phyloP scores from a whole-genome alignment of 495 filamentous ascomycete genomes.

The Massariosphaeria phaeospora region DNA sequence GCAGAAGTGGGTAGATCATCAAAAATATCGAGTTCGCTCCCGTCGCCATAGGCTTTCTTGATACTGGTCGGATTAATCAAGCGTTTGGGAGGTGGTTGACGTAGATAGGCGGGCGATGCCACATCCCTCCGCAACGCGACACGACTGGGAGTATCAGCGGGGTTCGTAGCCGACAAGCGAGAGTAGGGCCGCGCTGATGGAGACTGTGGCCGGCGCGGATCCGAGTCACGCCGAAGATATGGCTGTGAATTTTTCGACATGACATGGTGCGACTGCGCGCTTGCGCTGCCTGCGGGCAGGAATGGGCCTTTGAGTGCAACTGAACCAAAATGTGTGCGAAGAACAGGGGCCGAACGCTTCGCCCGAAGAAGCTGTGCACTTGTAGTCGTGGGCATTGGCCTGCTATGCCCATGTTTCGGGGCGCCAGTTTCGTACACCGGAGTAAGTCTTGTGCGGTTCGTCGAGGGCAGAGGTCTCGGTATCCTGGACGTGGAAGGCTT shows the following conservation, averaged over 20 bases:
- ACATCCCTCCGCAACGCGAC: slow-evolving; percentile 37
- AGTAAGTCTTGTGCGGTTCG: slow-evolving; percentile 72
- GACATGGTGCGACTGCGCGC: slow-evolving; percentile 72
- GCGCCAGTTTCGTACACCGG: slow-evolving; percentile 90
- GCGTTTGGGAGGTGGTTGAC: slow-evolving; percentile 58
- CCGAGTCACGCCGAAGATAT: slow-evolving; percentile 67
- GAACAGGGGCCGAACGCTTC: slow-evolving; percentile 82
- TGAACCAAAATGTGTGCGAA: slow-evolving; percentile 50
- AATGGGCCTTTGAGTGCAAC: slow-evolving; percentile 60
- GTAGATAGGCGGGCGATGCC: slow-evolving; percentile 45
- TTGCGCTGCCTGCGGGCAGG: slow-evolving; percentile 69
- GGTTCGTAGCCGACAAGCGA: slow-evolving; percentile 48
- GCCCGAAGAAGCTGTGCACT: slow-evolving; percentile 69
- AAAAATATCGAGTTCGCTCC: slow-evolving; percentile 84
- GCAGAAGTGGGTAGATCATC: slow-evolving; percentile 91
- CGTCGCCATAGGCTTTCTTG: slow-evolving; percentile 80
- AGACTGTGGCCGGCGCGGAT: slow-evolving; percentile 55
- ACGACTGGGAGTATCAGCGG: slow-evolving; percentile 45
- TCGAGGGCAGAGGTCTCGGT: slow-evolving; percentile 54
- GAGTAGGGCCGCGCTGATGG: slow-evolving; percentile 47
- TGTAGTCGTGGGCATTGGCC: slow-evolving; percentile 65
- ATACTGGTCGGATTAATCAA: slow-evolving; percentile 63
- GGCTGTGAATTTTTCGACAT: slow-evolving; percentile 63
- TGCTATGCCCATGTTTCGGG: slow-evolving; percentile 63
- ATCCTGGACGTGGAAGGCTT: slow-evolving; percentile 52